phyloP scores from a whole-genome alignment of 306 rosid species.

The Cyclanthera cordifolia region DNA sequence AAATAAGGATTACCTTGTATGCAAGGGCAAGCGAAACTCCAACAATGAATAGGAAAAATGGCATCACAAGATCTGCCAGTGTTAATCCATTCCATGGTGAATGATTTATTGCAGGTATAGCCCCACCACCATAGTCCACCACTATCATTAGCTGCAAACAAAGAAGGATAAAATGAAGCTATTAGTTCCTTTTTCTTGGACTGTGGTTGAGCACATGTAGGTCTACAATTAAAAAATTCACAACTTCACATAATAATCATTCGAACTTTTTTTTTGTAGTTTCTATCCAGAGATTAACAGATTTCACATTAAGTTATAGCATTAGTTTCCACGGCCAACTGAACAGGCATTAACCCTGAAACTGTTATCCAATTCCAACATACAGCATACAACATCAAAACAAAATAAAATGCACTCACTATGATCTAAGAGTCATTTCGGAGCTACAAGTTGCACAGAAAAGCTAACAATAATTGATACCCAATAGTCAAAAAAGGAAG shows the following conservation, averaged over 20 bases:
- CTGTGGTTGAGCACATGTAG: background rate
- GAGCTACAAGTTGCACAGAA: background rate
- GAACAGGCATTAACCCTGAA: background rate
- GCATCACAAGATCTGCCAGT: constrained; percentile 90
- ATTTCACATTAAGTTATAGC: background rate
- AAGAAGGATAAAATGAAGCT: background rate
- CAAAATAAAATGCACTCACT: background rate
- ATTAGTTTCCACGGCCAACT: background rate
- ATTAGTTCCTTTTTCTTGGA: background rate
- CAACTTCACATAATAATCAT: background rate
- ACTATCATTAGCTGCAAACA: constrained; percentile 79
- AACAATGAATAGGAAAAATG: constrained; percentile 85
- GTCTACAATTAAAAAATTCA: background rate
- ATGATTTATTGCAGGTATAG: constrained; percentile 74
- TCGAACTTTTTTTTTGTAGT: background rate
- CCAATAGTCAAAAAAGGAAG: background rate
- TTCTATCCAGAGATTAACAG: background rate
- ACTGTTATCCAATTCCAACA: background rate
- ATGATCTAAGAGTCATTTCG: background rate
- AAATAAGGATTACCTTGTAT: constrained; percentile 55
- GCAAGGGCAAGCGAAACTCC: constrained; percentile 82
- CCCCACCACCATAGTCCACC: constrained; percentile 87
- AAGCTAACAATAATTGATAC: background rate
- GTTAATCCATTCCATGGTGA: constrained; percentile 96
- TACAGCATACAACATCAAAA: background rate